Conservation (phyloP, 2,329 filamentous ascomycete species). For the Fusarium sp. region DNA sequence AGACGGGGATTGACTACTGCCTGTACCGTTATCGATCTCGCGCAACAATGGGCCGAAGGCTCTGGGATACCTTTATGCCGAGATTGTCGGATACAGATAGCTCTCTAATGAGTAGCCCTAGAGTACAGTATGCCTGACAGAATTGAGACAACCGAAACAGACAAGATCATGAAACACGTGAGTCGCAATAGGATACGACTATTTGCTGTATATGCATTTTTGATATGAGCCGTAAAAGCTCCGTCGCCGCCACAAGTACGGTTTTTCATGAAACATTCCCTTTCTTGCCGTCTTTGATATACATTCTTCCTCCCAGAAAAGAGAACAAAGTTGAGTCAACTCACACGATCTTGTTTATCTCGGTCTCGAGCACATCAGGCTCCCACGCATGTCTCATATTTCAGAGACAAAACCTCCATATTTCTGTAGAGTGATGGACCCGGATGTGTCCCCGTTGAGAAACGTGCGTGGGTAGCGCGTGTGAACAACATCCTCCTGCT, state of each 20-base stretch:
- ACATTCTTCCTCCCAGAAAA: neutral
- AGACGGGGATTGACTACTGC: neutral
- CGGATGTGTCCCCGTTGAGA: neutral
- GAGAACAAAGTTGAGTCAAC: neutral
- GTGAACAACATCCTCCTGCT: neutral
- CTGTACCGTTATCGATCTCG: neutral
- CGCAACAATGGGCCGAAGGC: neutral
- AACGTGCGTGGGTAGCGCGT: slow-evolving; percentile 5
- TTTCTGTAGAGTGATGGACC: neutral
- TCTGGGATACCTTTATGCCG: neutral
- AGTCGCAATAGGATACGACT: neutral
- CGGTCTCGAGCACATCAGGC: neutral
- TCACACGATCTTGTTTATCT: slow-evolving; percentile 10
- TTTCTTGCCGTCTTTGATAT: neutral
- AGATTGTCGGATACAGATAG: neutral
- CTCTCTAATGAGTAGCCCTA: neutral
- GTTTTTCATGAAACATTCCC: neutral
- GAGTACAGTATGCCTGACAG: neutral
- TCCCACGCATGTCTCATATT: slow-evolving; percentile 10
- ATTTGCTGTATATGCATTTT: neutral
- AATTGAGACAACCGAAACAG: neutral
- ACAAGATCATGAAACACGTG: neutral
- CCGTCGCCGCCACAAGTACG: too few relatives aligned
- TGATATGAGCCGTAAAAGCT: neutral
- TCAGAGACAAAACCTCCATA: neutral